Base-by-base conservation (phyloP, 345 rosid genomes). In the Raphanus sativus region DNA sequence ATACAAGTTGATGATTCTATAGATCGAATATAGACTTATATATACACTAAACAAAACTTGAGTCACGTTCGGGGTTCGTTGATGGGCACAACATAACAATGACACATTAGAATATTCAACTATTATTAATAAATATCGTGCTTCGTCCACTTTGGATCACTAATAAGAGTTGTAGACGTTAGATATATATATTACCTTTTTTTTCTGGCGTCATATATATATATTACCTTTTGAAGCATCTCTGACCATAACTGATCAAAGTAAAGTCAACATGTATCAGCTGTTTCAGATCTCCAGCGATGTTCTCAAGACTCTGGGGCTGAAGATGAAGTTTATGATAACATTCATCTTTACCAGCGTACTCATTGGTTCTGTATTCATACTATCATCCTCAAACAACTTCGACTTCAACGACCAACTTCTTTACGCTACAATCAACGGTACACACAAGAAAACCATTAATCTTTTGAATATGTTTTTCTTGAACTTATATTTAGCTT, bases 321-420 rank as follows among this genome's bases (percentile, higher is more conserved):
- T 30, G 42, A 77, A 77, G 63, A 77, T 65, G 77, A 77, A 77
- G 73, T 58, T 77, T 69, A 10, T 77, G 24, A 26, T 66, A 10
- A 25, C 76, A 10, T 2, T 65, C 11, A 33, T 71, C 30, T 42
- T 64, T 1, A n/a, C 38, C 55, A n/a, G 55, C 5, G 34, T 77
- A 59, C 62, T 77, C 4, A 42, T 77, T 25, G 50, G 55, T 26
- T 65, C 77, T 32, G 10, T 66, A 24, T 1, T 65, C 26, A 65
- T 71, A 58, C 0, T 77, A 24, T 59, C 73, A 12, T 9, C 2
- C 6, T 16, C 81, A 0, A 32, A 59, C 42, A 71, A 52, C 71
- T 77, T 70, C 75, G 34, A 71, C 36, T 77, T 70, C 75, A 36
- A 71, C 36, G 8, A 45, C 52, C 38, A 42, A 32, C 67, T 77